phyloP scores from a whole-genome alignment of 2,329 filamentous ascomycete species.

The Xylaria sp. region DNA sequence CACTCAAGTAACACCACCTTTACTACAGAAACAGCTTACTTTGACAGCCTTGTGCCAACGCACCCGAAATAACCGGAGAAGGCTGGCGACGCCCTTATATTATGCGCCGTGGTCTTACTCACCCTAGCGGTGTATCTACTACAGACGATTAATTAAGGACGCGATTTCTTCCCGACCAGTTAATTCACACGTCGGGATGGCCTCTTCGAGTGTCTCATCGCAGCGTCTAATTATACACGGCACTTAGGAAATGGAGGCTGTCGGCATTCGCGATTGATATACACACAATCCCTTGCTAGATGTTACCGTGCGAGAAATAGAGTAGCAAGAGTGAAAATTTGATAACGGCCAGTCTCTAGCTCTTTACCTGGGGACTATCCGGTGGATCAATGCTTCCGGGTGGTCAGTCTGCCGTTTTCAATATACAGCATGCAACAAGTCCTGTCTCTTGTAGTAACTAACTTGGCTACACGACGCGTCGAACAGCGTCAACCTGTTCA shows the following conservation, averaged over 20 bases:
- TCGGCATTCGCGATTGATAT: constrained; percentile 2
- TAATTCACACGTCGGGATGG: not conserved
- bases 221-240: not conserved
- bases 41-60: constrained; percentile 26
- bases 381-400: constrained; percentile 1
- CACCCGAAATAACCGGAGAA: constrained; percentile 11
- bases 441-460: not conserved
- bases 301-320: not conserved
- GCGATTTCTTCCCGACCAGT: not conserved
- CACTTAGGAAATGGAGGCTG: not conserved
- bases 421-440: constrained; percentile 1
- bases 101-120: constrained; percentile 15
- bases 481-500: constrained; percentile 7
- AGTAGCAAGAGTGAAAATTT: not conserved
- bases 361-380: not conserved
- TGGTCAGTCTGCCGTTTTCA: not conserved
- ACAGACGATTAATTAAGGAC: not conserved
- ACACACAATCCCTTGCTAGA: not conserved
- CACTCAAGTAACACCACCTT: constrained; percentile 6
- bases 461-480: not conserved
- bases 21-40: constrained; percentile 4
- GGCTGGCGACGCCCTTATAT: constrained; percentile 20
- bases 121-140: constrained; percentile 7
- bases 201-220: not conserved
- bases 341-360: not conserved